phyloP scores from a whole-genome alignment of 192 early-diverging fungal genomes.

The Entophlyctis helioformis region DNA sequence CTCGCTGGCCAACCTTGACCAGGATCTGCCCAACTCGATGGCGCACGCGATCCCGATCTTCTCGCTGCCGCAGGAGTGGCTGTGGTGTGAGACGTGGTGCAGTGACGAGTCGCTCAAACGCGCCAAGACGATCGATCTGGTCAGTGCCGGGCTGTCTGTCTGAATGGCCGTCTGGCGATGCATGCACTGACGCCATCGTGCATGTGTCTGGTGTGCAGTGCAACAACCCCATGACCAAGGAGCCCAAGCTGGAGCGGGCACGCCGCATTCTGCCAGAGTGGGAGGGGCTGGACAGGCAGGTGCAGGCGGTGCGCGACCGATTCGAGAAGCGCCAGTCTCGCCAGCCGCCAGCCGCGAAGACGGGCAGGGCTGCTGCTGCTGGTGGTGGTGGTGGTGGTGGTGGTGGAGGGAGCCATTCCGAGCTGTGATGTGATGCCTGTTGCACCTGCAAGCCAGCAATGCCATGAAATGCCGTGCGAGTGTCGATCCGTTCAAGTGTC shows the following conservation, averaged over 20 bases:
- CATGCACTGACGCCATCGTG: neutral
- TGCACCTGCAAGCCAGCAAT: no score
- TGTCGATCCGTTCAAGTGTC: no score
- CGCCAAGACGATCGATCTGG: conserved; percentile 96
- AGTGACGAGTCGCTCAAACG: conserved; percentile 64
- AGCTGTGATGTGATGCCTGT: no score
- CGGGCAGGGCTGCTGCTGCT: no score
- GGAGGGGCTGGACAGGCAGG: conserved; percentile 66
- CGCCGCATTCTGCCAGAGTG: conserved; percentile 88
- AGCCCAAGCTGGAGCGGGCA: conserved; percentile 94
- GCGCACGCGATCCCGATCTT: conserved; percentile 80
- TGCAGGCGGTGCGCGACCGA: conserved; percentile 20
- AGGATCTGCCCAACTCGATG: conserved; percentile 98
- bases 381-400: no score
- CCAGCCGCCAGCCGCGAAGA: no score
- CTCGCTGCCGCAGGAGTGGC: conserved; percentile 88
- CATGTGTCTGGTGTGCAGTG: conserved; percentile 37
- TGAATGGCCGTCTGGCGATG: neutral
- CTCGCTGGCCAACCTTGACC: conserved; percentile 90
- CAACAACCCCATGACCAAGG: conserved; percentile 97
- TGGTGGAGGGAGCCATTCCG: no score
- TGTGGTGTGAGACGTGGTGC: conserved; percentile 99
- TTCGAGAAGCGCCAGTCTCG: conserved; percentile 6
- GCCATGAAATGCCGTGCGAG: no score
- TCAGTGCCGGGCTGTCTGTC: conserved; percentile 17